Evolutionary conservation across 805 yeast species (phyloP), one percentile per base, ranked within the genome.

Genomic region (Saccharomycopsis sp.): DNA sequence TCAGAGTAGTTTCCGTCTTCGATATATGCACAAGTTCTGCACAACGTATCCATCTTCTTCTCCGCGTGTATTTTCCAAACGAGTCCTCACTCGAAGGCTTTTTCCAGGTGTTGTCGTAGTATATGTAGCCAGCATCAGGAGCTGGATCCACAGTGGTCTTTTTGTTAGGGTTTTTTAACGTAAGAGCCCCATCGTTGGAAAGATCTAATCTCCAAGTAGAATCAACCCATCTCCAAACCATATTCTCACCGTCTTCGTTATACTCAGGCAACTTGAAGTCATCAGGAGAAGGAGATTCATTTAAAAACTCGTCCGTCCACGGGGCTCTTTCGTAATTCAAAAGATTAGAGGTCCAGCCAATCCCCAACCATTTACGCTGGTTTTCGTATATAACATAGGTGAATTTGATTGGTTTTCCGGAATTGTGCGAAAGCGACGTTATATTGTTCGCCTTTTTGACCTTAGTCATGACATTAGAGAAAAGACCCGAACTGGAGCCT

Each of bases 281-380:
- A 3, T 87, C 94, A 18, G 91, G 85, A 7, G 91, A 76, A 3
- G 87, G 82, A 1, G 89, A 80, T 68, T 91, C 97, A 70, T 91
- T 92, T 62, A 91, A 75, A 67, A 91, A 91, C 70, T 91, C 97
- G 69, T 92, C 99, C 0, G 98, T 91, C 97, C 98, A 92, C 2
- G 98, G 86, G 0, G 96, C 85, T 68, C 99, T 80, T 72, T 92
- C 99, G 68, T 92, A 92, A 53, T 95, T 85, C 61, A 94, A 77
- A 68, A 94, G 77, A 67, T 91, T 91, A 15, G 95, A 78, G 0
- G 98, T 92, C 99, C 99, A 92, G 12, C 99, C 99, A 65, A 92
- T 89, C 14, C 97, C 98, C 46, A 92, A 77, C 99, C 99, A 92
- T 66, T 95, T 84, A 67, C 99, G 83, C 74, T 92, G 98, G 70